Conservation (phyloP, 2,329 filamentous ascomycete genomes). For the Microdochium trichocladiopsis region DNA sequence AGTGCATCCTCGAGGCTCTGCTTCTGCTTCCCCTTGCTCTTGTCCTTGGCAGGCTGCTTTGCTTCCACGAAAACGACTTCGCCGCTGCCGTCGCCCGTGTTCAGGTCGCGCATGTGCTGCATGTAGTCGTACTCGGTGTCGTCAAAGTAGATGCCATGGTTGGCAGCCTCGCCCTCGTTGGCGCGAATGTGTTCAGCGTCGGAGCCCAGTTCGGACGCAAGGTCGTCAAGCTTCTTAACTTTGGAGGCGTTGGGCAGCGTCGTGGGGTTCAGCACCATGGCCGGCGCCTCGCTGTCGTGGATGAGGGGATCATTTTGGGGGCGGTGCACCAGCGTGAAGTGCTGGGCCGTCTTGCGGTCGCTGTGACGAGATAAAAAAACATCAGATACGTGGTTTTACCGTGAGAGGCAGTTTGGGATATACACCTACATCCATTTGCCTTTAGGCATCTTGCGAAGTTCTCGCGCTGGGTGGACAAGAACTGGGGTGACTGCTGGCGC, state of each 20-base stretch:
- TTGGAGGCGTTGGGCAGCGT: slow-evolving; percentile 39
- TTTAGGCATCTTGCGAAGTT: slow-evolving; percentile 56
- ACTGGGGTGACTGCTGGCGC: not conserved
- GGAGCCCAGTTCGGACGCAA: slow-evolving; percentile 68
- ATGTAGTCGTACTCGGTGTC: slow-evolving; percentile 98
- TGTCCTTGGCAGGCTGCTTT: slow-evolving; percentile 49
- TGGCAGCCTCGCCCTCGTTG: slow-evolving; percentile 95
- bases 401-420: not conserved
- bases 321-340: slow-evolving; percentile 90
- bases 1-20: slow-evolving; percentile 78
- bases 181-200: slow-evolving; percentile 60
- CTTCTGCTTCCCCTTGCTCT: slow-evolving; percentile 69
- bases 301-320: slow-evolving; percentile 97
- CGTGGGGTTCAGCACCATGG: slow-evolving; percentile 79
- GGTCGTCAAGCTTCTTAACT: slow-evolving; percentile 65
- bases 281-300: slow-evolving; percentile 80
- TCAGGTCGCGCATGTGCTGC: slow-evolving; percentile 94
- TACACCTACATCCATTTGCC: slow-evolving; percentile 65
- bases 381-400: not conserved
- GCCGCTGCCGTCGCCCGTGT: slow-evolving; percentile 53
- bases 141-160: slow-evolving; percentile 89
- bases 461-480: not conserved
- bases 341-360: slow-evolving; percentile 86
- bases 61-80: slow-evolving; percentile 79
- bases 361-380: slow-evolving; percentile 19